Conservation (phyloP, 2,329 filamentous ascomycete genomes). For the Xylariaceae sp. region DNA sequence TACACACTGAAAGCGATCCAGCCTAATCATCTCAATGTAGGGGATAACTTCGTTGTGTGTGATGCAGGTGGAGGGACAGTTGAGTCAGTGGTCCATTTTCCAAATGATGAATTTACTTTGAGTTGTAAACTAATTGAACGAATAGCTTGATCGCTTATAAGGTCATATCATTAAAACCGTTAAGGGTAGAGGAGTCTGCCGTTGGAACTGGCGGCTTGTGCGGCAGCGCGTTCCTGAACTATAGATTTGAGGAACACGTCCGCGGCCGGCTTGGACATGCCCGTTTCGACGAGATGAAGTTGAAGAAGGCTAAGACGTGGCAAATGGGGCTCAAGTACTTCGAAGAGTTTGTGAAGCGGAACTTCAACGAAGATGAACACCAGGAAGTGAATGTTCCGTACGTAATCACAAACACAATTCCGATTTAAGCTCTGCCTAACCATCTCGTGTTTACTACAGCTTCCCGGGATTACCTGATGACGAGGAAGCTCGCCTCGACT, state of each 20-base stretch:
- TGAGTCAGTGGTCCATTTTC: constrained; percentile 56
- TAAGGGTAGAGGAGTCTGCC: constrained; percentile 78
- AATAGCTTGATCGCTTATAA: constrained; percentile 77
- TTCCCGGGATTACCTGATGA: constrained; percentile 80
- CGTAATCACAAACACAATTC: constrained; percentile 38
- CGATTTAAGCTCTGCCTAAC: background rate
- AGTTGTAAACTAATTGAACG: background rate
- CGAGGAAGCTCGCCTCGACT: constrained; percentile 75
- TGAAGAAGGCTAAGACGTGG: constrained; percentile 80
- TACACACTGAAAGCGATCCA: constrained; percentile 83
- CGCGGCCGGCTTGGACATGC: constrained; percentile 69
- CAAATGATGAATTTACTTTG: background rate
- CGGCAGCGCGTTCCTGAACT: constrained; percentile 81
- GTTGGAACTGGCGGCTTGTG: constrained; percentile 81
- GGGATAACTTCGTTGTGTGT: constrained; percentile 69
- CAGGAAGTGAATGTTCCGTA: constrained; percentile 78
- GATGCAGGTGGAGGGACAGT: constrained; percentile 71
- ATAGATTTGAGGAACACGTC: constrained; percentile 81
- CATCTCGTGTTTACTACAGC: constrained; percentile 40
- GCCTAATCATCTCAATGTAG: constrained; percentile 73
- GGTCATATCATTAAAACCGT: constrained; percentile 74
- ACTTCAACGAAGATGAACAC: constrained; percentile 80
- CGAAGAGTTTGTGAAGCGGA: constrained; percentile 84
- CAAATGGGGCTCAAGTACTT: constrained; percentile 81
- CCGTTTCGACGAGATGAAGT: constrained; percentile 76